Evolutionary conservation across 1,139 yeast species (phyloP).

Genomic region (Hemisphaericaspora xylanilytica): DNA sequence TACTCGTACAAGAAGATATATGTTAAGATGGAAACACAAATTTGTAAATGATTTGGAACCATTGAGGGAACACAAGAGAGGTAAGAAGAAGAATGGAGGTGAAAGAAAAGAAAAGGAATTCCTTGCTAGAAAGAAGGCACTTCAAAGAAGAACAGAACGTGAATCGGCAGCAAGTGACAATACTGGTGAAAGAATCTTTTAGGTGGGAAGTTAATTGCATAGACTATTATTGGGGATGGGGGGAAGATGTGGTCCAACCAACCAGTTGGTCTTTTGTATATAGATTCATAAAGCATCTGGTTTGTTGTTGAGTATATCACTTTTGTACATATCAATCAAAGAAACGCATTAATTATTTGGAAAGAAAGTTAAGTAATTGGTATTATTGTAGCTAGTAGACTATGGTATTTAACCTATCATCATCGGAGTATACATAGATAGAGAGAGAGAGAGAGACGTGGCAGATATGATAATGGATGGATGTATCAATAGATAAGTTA

Average conservation of each 20-base stretch:
- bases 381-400: no score
- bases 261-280: background rate
- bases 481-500: no score
- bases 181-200: constrained; percentile 23
- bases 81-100: constrained; percentile 85
- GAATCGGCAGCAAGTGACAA: constrained; percentile 29
- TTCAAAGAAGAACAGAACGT: constrained; percentile 47
- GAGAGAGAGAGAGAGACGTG: no score
- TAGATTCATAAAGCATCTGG: constrained; percentile 1
- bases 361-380: no score
- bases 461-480: no score
- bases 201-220: background rate
- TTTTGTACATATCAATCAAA: background rate
- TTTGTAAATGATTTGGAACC: constrained; percentile 56
- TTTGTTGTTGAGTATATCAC: background rate
- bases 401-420: no score
- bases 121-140: constrained; percentile 67
- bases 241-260: background rate
- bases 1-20: constrained; percentile 64
- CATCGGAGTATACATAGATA: no score
- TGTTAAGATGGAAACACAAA: constrained; percentile 51
- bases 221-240: no score
- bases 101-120: constrained; percentile 76
- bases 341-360: background rate
- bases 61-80: constrained; percentile 57